phyloP scores from a whole-genome alignment of 495 filamentous ascomycete species.

The Pseudoneurospora amorphoporcata region DNA sequence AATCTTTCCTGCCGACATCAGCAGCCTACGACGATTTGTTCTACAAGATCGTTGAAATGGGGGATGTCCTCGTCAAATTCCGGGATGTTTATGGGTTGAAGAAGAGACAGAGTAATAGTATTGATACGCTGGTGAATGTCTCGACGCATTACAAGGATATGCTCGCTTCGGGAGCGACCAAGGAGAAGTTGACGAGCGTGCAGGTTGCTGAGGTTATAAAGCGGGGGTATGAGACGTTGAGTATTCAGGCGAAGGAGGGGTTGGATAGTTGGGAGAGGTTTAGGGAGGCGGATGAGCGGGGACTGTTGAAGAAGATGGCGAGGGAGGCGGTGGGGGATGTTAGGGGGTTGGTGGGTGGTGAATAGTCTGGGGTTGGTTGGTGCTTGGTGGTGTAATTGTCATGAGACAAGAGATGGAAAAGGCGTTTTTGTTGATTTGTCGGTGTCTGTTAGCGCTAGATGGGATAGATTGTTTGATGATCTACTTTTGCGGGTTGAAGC shows the following conservation, averaged over 20 bases:
- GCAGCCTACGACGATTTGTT: slow-evolving; percentile 91
- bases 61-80: slow-evolving; percentile 76
- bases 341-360: slow-evolving; percentile 34
- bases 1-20: slow-evolving; percentile 84
- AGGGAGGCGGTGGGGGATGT: slow-evolving; percentile 64
- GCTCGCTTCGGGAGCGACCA: slow-evolving; percentile 44
- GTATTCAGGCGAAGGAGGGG: slow-evolving; percentile 74
- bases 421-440: neutral
- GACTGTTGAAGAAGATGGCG: slow-evolving; percentile 76
- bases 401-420: neutral
- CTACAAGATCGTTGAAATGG: slow-evolving; percentile 93
- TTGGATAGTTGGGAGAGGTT: slow-evolving; percentile 70
- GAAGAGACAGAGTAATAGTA: slow-evolving; percentile 49
- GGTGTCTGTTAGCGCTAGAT: neutral
- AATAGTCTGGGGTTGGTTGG: neutral
- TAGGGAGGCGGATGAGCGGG: slow-evolving; percentile 65
- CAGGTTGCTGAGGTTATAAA: slow-evolving; percentile 90
- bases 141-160: slow-evolving; percentile 79
- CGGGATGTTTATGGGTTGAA: slow-evolving; percentile 57
- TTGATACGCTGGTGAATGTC: slow-evolving; percentile 75
- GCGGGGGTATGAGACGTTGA: slow-evolving; percentile 88
- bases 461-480: neutral
- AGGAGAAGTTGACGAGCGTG: slow-evolving; percentile 57
- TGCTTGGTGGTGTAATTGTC: neutral
- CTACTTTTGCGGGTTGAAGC: neutral